Evolutionary conservation across 2,329 filamentous ascomycete genomes (phyloP).

Genomic region (Venturia pyrina): DNA sequence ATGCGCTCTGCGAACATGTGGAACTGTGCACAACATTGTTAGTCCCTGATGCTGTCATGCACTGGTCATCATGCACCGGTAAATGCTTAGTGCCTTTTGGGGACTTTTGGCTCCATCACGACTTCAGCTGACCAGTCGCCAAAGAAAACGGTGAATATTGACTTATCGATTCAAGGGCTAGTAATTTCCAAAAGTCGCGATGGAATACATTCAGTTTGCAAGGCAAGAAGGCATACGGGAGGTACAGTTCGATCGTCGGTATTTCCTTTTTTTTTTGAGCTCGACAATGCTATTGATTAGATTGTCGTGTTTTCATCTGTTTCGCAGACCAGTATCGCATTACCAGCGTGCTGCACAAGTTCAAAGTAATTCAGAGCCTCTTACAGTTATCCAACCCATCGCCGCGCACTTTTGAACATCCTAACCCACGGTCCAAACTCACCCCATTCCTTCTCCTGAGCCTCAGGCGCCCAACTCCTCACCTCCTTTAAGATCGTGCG

Average conservation of each 20-base stretch:
- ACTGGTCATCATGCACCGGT: neutral
- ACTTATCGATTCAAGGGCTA: neutral
- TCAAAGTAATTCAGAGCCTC: neutral
- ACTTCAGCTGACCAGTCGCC: neutral
- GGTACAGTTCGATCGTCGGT: neutral
- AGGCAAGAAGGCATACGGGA: neutral
- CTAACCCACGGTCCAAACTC: constrained; percentile 77
- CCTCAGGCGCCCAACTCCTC: constrained; percentile 62
- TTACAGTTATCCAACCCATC: constrained; percentile 66
- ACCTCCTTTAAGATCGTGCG: constrained; percentile 75
- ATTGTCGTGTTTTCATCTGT: neutral
- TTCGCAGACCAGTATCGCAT: neutral
- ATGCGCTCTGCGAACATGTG: neutral
- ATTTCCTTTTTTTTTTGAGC: neutral
- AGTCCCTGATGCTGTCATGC: neutral
- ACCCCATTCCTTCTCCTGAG: constrained; percentile 55
- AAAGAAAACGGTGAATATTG: neutral
- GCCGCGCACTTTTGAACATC: constrained; percentile 77
- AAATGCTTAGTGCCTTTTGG: neutral
- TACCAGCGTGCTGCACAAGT: neutral
- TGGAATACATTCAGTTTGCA: neutral
- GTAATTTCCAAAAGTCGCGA: neutral
- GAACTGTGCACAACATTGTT: neutral
- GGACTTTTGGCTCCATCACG: neutral
- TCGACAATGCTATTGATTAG: neutral